Percentiles rank a stretch among this genome's conserved stretches.
Conservation (phyloP, 129 eudicot species). For the Arctium lappa region DNA sequence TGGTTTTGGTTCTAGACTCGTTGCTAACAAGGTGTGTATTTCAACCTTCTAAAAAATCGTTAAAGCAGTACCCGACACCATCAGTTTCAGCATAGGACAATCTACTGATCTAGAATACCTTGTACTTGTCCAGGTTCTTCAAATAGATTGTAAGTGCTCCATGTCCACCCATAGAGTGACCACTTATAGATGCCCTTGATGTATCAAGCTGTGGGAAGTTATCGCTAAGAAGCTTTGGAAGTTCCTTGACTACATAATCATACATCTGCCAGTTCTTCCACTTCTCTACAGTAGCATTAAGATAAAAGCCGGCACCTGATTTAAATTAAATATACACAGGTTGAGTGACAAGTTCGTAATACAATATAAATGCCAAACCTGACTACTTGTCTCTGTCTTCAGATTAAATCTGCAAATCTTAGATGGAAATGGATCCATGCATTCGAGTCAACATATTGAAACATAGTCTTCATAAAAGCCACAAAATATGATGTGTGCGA, state of each 20-base stretch:
- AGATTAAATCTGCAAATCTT: not conserved
- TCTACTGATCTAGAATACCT: slow-evolving; percentile 40
- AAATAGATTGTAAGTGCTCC: slow-evolving; percentile 93
- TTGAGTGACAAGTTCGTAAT: not conserved
- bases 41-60: not conserved
- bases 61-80: not conserved
- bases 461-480: not conserved
- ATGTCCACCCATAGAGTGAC: slow-evolving; percentile 92
- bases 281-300: slow-evolving; percentile 89
- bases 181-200: slow-evolving; percentile 79
- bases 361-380: slow-evolving; percentile 1
- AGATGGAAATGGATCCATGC: not conserved
- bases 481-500: no score
- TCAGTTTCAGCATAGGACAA: not conserved
- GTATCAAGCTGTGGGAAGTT: slow-evolving; percentile 86
- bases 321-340: not conserved
- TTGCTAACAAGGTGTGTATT: not conserved
- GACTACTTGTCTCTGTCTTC: not conserved
- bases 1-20: not conserved
- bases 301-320: slow-evolving; percentile 95
- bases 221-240: slow-evolving; percentile 72
- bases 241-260: slow-evolving; percentile 90
- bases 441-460: not conserved
- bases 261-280: slow-evolving; percentile 99
- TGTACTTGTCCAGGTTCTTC: slow-evolving; percentile 87